Evolutionary conservation across 257 asterid species (phyloP).

Genomic region (Lycium barbarum): DNA sequence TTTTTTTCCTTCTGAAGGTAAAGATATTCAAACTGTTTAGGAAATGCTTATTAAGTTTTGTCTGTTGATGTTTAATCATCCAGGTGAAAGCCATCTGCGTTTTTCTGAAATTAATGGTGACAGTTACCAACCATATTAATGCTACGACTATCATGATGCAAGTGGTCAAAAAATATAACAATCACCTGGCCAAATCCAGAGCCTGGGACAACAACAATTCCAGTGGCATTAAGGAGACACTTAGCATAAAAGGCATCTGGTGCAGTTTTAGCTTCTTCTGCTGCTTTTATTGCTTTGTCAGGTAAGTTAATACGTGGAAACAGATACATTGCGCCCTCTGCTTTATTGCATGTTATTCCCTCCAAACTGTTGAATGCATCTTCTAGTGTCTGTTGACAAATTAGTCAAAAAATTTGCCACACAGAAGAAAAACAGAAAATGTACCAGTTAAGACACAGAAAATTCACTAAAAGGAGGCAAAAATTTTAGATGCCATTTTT

Average conservation of each 20-base stretch:
- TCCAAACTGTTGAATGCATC: conserved; percentile 82
- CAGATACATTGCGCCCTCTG: conserved; percentile 98
- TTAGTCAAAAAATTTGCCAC: background rate
- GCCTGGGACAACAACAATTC: conserved; percentile 94
- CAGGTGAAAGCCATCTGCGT: background rate
- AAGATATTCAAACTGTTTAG: background rate
- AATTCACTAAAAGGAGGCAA: background rate
- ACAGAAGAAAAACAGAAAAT: background rate
- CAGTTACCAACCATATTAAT: background rate
- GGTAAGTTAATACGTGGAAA: conserved; percentile 83
- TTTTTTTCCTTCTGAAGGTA: background rate
- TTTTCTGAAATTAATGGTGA: background rate
- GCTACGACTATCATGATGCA: background rate
- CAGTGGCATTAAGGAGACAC: conserved; percentile 85
- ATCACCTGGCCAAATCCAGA: conserved; percentile 96
- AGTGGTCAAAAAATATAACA: conserved; percentile 15
- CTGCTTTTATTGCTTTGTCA: conserved; percentile 81
- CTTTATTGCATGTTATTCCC: conserved; percentile 89
- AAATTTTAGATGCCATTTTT: background rate
- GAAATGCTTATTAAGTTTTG: background rate
- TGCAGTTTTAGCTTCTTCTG: conserved; percentile 68
- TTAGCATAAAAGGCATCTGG: conserved; percentile 82
- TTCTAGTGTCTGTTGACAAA: conserved; percentile 71
- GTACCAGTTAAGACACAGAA: background rate
- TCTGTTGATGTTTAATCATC: background rate